A percentile compares a stretch with the other conserved stretches of the same genome.
Evolutionary conservation across 176 grass and related monocot species (phyloP).

Genomic region (Lolium perenne): DNA sequence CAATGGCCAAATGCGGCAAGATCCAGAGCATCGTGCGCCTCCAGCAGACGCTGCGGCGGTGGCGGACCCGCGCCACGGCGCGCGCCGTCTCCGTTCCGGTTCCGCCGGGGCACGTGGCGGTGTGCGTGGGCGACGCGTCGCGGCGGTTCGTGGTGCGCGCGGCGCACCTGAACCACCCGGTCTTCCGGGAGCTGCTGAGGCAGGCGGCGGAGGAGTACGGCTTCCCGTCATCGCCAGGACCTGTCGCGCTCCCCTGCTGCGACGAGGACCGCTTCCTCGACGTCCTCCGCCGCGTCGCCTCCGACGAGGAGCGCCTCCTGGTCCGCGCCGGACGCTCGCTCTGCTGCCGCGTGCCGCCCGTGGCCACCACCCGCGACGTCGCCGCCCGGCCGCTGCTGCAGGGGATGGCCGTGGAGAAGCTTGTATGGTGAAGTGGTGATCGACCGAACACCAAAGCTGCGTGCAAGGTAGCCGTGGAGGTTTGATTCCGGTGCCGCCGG

Average conservation of each 20-base stretch:
- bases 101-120: slow-evolving; percentile 78
- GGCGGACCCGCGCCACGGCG: slow-evolving; percentile 66
- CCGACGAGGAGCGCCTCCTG: slow-evolving; percentile 47
- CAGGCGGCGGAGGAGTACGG: slow-evolving; percentile 87
- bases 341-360: slow-evolving; percentile 7
- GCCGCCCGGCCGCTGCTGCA: slow-evolving; percentile 13
- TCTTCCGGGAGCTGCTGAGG: slow-evolving; percentile 82
- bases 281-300: slow-evolving; percentile 38
- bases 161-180: slow-evolving; percentile 87
- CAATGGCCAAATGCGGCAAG: slow-evolving; percentile 84
- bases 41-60: slow-evolving; percentile 76
- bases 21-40: slow-evolving; percentile 84
- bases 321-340: slow-evolving; percentile 18
- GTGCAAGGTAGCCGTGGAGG: background rate
- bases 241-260: slow-evolving; percentile 24
- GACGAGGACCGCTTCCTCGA: slow-evolving; percentile 8
- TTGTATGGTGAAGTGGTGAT: background rate
- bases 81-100: slow-evolving; percentile 30
- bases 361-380: background rate
- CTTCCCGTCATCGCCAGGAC: slow-evolving; percentile 33
- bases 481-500: background rate
- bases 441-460: background rate
- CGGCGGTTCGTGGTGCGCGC: slow-evolving; percentile 83
- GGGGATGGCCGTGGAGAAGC: background rate
- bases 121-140: slow-evolving; percentile 73